Evolutionary conservation across 495 filamentous ascomycete species (phyloP), one percentile per base, ranked within the genome.

Genomic region (Entonaema liquescens): DNA sequence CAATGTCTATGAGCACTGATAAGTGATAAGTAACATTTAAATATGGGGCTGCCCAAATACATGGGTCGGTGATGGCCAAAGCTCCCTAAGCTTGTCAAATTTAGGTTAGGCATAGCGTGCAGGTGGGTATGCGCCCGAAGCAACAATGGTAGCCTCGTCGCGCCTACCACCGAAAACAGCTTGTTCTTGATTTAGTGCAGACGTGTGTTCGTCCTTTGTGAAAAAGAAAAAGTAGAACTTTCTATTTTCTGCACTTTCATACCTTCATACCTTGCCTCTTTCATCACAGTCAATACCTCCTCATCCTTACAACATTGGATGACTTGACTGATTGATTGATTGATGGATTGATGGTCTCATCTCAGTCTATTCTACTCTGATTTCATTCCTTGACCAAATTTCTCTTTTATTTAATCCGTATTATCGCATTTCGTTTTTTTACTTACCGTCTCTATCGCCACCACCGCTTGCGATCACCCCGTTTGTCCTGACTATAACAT

Each of bases 131-230:
- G n/a, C 40, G 19, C 40, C 40, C 19, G 42, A 47, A 47, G 42
- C 42, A 47, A 53, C 49, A 53, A 23, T 19, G 19, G 29, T 23
- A 70, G 65, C 70, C 65, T 73, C 70, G 70, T 73, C 70, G 70
- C 70, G 70, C 70, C 65, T 61, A 53, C 65, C 56, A 68, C 70
- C 70, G 70, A 73, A 73, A 73, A 68, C 70, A 73, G 26, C 28
- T 62, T 68, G 53, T 53, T 57, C 44, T 59, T 52, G 28, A 53
- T 31, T 31, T 52, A 53, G 35, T 17, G 53, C 42, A 23, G 42
- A 23, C 19, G 42, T 47, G 19, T 0, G 19, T 47, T 49, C 49
- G 9, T 19, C 29, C 62, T 61, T 62, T 65, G 56, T 71, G 55
- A 13, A 59, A 65, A 36, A 42, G 42, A 57, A 70, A 70, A 60